A percentile compares a stretch with the other conserved stretches of the same genome.
These are phyloP conservation scores for Abrus precatorius DNA, from an alignment of 306 rosid genomes.

Conservation along the genomic window DNA sequence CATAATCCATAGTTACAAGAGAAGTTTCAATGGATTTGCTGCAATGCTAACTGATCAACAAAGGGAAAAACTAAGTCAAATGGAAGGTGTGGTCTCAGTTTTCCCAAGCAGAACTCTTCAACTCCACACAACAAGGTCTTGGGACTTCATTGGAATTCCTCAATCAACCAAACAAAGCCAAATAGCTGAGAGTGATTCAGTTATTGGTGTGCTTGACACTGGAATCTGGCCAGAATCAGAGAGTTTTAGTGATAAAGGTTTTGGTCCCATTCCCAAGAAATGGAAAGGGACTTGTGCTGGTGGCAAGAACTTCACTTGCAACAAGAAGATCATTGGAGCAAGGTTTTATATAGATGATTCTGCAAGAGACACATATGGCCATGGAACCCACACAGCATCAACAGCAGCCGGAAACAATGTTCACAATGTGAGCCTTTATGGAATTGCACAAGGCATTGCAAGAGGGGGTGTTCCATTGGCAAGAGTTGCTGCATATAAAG, in stretches of 20 bases:
- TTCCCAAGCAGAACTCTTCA: constrained; percentile 34
- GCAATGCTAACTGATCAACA: constrained; percentile 25
- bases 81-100: constrained; percentile 39
- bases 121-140: constrained; percentile 40
- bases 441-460: constrained; percentile 32
- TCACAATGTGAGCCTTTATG: background rate
- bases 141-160: constrained; percentile 47
- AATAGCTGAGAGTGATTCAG: constrained; percentile 10
- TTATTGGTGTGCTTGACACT: constrained; percentile 43
- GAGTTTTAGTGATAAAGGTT: constrained; percentile 43
- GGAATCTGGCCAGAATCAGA: constrained; percentile 51
- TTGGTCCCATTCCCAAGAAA: constrained; percentile 42
- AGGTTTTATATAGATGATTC: background rate
- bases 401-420: constrained; percentile 33
- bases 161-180: background rate
- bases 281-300: constrained; percentile 43
- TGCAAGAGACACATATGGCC: constrained; percentile 41
- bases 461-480: constrained; percentile 49
- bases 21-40: constrained; percentile 48
- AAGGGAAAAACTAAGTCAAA: constrained; percentile 4
- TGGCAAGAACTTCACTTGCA: constrained; percentile 45
- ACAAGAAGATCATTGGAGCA: constrained; percentile 52
- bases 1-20: constrained; percentile 32
- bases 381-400: constrained; percentile 50
- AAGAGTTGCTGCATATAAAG: constrained; percentile 42